These are phyloP conservation scores for Epichloe uncinata DNA, from an alignment of 2,329 filamentous ascomycete species.

Conservation along the genomic window DNA sequence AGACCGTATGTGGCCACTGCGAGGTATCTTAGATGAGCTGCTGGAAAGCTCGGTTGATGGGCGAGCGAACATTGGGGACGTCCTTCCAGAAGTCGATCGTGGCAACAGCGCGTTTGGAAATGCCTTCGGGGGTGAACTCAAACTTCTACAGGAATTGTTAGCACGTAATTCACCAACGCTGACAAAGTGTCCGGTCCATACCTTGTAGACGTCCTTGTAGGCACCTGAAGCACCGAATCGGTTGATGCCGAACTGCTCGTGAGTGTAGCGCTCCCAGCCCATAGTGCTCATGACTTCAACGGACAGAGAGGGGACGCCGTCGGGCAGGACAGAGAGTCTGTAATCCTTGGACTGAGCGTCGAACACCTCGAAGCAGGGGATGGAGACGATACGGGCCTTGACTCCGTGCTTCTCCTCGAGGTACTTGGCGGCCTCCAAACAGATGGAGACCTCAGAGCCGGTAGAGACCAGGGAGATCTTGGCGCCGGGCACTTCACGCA, in stretches of 20 bases:
- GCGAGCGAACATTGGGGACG: conserved; percentile 71
- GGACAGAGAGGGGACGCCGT: conserved; percentile 83
- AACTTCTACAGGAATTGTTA: conserved; percentile 62
- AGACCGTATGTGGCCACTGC: not conserved
- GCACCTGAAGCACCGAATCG: conserved; percentile 94
- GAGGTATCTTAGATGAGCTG: conserved; percentile 64
- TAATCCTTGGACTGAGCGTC: conserved; percentile 91
- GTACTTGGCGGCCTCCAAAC: conserved; percentile 82
- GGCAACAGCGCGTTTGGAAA: conserved; percentile 83
- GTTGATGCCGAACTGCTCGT: conserved; percentile 99
- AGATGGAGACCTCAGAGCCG: conserved; percentile 90
- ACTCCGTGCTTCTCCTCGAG: conserved; percentile 80
- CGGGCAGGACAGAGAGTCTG: conserved; percentile 80
- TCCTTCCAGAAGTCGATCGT: conserved; percentile 98
- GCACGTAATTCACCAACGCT: conserved; percentile 7
- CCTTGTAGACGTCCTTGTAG: conserved; percentile 96
- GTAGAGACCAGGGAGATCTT: conserved; percentile 85
- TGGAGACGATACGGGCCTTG: conserved; percentile 81
- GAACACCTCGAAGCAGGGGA: conserved; percentile 96
- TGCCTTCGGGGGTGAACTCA: conserved; percentile 92
- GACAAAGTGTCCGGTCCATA: conserved; percentile 24
- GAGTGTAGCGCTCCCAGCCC: conserved; percentile 97
- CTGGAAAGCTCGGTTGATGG: conserved; percentile 94
- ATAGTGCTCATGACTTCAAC: conserved; percentile 96
- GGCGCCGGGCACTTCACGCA: conserved; percentile 71